Conservation (phyloP, 352 stramenopile species). For the Phytopythium montanum region DNA sequence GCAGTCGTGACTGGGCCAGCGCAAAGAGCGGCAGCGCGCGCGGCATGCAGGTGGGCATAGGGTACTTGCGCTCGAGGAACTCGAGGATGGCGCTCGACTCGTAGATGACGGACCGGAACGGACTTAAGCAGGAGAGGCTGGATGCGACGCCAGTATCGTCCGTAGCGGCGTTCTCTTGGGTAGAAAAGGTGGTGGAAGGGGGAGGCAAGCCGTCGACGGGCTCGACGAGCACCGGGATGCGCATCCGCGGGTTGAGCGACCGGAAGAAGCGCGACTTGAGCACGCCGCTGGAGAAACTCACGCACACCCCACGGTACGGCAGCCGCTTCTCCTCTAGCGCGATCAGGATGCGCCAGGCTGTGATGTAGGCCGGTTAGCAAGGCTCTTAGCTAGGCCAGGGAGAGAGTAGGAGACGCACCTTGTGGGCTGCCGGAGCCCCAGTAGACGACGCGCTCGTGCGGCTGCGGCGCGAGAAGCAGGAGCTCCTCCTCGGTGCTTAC, state of each 20-base stretch:
- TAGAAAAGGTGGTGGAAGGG: not conserved
- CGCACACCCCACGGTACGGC: conserved; percentile 74
- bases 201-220: conserved; percentile 24
- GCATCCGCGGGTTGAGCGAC: conserved; percentile 75
- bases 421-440: conserved; percentile 83
- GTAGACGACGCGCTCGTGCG: conserved; percentile 75
- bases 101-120: conserved; percentile 62
- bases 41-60: conserved; percentile 45
- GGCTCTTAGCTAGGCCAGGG: no score
- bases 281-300: conserved; percentile 81
- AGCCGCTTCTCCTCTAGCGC: conserved; percentile 76
- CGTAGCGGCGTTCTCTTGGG: conserved; percentile 1
- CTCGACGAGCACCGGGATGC: conserved; percentile 78
- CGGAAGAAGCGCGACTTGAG: conserved; percentile 79
- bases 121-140: conserved; percentile 30
- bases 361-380: not conserved
- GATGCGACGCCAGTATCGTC: conserved; percentile 24
- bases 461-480: conserved; percentile 43
- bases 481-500: conserved; percentile 57
- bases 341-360: conserved; percentile 82
- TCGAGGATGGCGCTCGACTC: conserved; percentile 79
- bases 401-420: conserved; percentile 27
- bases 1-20: conserved; percentile 68
- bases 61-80: conserved; percentile 73
- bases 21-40: conserved; percentile 44